These are phyloP conservation scores for Pochonia chlamydosporia DNA, from an alignment of 2,329 filamentous ascomycete genomes.

Conservation along the genomic window DNA sequence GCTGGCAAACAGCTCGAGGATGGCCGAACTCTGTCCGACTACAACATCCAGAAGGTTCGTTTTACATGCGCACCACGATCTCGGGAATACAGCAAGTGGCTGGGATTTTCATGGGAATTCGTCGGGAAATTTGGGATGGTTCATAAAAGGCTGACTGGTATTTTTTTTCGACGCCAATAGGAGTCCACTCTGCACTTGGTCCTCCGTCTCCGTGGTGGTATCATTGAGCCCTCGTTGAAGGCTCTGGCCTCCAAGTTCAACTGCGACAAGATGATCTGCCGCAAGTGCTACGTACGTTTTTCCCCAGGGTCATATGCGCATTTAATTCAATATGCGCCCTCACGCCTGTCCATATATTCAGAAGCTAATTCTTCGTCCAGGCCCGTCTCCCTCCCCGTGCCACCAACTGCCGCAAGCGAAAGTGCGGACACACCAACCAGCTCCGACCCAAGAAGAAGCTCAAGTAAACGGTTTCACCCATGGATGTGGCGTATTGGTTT, in stretches of 20 bases:
- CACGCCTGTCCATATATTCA: not conserved
- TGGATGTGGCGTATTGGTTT: constrained; percentile 40
- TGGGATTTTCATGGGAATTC: not conserved
- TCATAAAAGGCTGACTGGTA: not conserved
- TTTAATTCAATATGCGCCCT: not conserved
- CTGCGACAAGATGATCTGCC: constrained; percentile 99
- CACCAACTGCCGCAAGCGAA: constrained; percentile 99
- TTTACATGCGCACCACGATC: not conserved
- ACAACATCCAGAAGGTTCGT: constrained; percentile 98
- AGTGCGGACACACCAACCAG: constrained; percentile 99
- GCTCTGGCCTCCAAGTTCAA: constrained; percentile 98
- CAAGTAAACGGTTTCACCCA: constrained; percentile 53
- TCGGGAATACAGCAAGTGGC: not conserved
- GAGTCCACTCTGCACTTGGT: constrained; percentile 98
- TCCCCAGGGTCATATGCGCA: not conserved
- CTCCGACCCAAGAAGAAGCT: constrained; percentile 99
- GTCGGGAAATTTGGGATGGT: not conserved
- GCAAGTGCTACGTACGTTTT: constrained; percentile 95
- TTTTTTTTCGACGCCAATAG: constrained; percentile 36
- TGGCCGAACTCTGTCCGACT: constrained; percentile 92
- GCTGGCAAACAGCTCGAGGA: constrained; percentile 99
- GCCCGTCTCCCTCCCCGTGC: constrained; percentile 92
- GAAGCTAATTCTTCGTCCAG: constrained; percentile 27
- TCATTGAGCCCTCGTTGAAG: constrained; percentile 99
- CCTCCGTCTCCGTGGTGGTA: constrained; percentile 97